Percentiles rank a stretch among this genome's conserved stretches.
Evolutionary conservation across 2,329 filamentous ascomycete species (phyloP).

Genomic region (Epichloe uncinata): DNA sequence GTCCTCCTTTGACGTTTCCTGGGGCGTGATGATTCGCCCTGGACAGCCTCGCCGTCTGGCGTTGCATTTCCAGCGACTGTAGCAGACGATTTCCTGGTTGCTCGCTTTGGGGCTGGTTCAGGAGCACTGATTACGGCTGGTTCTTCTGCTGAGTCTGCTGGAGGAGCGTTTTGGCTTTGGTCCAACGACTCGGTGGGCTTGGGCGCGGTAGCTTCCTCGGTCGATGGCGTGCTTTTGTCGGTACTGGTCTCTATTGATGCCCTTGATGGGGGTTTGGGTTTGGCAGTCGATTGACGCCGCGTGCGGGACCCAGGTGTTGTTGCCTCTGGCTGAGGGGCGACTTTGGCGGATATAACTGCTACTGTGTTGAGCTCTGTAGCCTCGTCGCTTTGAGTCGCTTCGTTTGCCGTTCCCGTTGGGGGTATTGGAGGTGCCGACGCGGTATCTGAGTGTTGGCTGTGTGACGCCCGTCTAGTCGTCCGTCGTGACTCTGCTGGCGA

Average conservation of each 20-base stretch:
- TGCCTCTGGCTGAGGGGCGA: background rate
- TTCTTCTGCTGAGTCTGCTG: background rate
- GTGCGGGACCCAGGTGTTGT: background rate
- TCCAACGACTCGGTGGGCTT: background rate
- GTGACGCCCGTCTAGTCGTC: too few relatives aligned
- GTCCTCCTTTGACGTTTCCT: conserved; percentile 22
- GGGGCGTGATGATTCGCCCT: conserved; percentile 8
- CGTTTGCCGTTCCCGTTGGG: too few relatives aligned
- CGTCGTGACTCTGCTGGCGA: background rate
- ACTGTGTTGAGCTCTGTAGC: too few relatives aligned
- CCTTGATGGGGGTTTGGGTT: background rate
- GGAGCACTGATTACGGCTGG: conserved; percentile 5
- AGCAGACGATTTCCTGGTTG: conserved; percentile 8
- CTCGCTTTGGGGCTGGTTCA: conserved; percentile 5
- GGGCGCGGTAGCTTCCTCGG: background rate
- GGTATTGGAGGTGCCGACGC: too few relatives aligned
- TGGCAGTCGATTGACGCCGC: conserved; percentile 1
- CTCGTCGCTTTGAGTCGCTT: too few relatives aligned
- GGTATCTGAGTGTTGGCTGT: too few relatives aligned
- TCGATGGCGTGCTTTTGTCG: background rate
- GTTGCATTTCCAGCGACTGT: conserved; percentile 8
- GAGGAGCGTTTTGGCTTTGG: background rate
- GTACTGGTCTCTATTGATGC: conserved; percentile 1
- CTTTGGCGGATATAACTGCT: background rate
- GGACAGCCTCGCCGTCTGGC: conserved; percentile 1